Conservation (phyloP, 2,329 filamentous ascomycete species). For the Hymenoscyphus scutula region DNA sequence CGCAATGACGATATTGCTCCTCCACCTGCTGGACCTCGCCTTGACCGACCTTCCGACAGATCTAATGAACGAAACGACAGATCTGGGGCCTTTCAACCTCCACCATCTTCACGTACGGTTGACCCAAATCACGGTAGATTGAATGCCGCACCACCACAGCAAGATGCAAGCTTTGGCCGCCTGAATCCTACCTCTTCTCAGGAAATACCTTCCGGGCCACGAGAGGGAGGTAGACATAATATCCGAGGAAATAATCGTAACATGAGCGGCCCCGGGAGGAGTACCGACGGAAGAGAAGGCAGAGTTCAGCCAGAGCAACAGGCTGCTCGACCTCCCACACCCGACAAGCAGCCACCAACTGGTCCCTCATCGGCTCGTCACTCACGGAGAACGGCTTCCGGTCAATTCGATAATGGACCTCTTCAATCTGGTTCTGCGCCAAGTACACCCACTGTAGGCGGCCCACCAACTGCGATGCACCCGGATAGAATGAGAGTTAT, state of each 20-base stretch:
- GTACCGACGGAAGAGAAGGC: slow-evolving; percentile 25
- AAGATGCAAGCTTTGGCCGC: slow-evolving; percentile 62
- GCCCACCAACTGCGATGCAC: slow-evolving; percentile 43
- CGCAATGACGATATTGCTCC: slow-evolving; percentile 29
- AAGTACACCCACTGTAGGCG: slow-evolving; percentile 25
- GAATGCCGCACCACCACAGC: slow-evolving; percentile 35
- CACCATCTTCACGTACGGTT: slow-evolving; percentile 36
- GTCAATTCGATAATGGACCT: slow-evolving; percentile 28
- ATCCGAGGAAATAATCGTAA: slow-evolving; percentile 35
- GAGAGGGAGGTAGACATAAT: slow-evolving; percentile 43
- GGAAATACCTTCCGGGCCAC: slow-evolving; percentile 55
- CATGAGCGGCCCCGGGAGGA: slow-evolving; percentile 10
- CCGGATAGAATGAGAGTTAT: slow-evolving; percentile 52
- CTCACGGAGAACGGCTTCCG: slow-evolving; percentile 28
- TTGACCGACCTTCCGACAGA: slow-evolving; percentile 45
- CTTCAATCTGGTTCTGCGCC: slow-evolving; percentile 27
- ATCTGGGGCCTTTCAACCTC: slow-evolving; percentile 41
- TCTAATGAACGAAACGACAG: slow-evolving; percentile 46
- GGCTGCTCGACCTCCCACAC: slow-evolving; percentile 32
- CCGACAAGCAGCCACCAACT: slow-evolving; percentile 37
- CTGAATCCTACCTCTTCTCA: slow-evolving; percentile 50
- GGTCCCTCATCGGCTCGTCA: slow-evolving; percentile 35
- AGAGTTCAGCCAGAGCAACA: slow-evolving; percentile 22
- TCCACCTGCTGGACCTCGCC: slow-evolving; percentile 36
- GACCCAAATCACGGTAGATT: slow-evolving; percentile 52